Evolutionary conservation across 2,329 filamentous ascomycete genomes (phyloP), one percentile per base, ranked within the genome.

Genomic region (Exophiala calicioides): DNA sequence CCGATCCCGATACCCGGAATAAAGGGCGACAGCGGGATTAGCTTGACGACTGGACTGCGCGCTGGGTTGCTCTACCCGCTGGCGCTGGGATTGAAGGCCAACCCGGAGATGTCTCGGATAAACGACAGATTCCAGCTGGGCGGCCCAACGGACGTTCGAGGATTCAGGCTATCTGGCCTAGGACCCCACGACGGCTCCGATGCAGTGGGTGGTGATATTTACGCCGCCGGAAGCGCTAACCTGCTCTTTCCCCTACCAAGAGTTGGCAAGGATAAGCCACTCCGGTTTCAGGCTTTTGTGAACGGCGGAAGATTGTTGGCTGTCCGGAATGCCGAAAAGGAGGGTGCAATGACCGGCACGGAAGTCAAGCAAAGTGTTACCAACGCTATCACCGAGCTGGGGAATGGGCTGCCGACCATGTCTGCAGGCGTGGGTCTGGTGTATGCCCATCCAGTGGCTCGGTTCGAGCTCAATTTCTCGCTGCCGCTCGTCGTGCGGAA

Each of bases 61-160:
- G 81, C 86, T 15, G 93, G 93, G 26, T 65, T 95, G 37, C 75
- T 98, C 6, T 95, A 86, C 64, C 93, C 93, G 1, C 74, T 98
- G 12, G 78, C 87, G 1, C 71, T 86, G 5, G 81, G 81, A 5
- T 72, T 71, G 32, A 63, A 58, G 38, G 76, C 41, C 61, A 71
- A 72, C 15, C 78, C 84, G 0, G 74, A 78, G 18, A 80, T 85
- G 3, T 94, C 88, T 57, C 82, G 88, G 21, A 79, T 97, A 61
- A 96, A 94, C 64, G 93, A 98, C 67, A 88, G 93, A 33, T 98
- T 98, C 73, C 83, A 90, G 62, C 86, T 98, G 23, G 93, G 93
- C 32, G 93, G 93, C 0, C 91, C 93, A 3, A 95, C 90, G 3
- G 91, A 95, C 63, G 88, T 98, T 10, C 87, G 93, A 44, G 93